Evolutionary conservation across 352 stramenopile genomes (phyloP), one percentile per base, ranked within the genome.

Genomic region (Pythium sukuiense): DNA sequence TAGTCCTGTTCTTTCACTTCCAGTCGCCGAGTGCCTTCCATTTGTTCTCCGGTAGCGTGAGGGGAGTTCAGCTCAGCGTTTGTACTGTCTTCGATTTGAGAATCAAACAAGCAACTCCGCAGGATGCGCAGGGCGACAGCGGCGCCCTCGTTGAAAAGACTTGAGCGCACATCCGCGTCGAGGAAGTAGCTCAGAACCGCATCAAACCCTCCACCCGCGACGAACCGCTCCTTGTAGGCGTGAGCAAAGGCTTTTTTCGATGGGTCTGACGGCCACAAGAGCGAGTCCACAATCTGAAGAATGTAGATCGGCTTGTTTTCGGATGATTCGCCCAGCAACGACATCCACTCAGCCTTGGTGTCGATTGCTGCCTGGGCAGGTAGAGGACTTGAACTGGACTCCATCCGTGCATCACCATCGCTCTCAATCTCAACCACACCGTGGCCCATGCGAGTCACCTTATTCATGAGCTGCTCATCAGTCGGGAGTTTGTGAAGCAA

Each of bases 131-230:
- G 71, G 43, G 87, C 85, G 3, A 95, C 86, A 2, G 87, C 88
- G 45, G 82, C 81, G 35, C 87, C 87, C 83, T 96, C 87, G 65
- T 95, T 93, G 46, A 92, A 93, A 3, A 83, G 86, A 43, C 73
- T 85, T 18, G 83, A 74, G 37, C 85, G 76, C 35, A 92, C 88
- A 52, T 87, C 85, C 8, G 81, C 75, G 39, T 71, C 74, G 45
- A 95, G 80, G 70, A 96, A 95, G 59, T 93, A 93, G n/a, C 73
- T 77, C 24, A 96, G 66, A 7, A 96, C 88, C 59, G 91, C 83
- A 61, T 90, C 81, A 66, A 96, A 91, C 6, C 88, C 88, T 49
- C 83, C 87, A 14, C 80, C 76, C 55, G 79, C 77, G 55, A 93
- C 81, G 67, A 96, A 96, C 18, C 76, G 82, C 32, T 79, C 60